phyloP scores from a whole-genome alignment of 2,329 filamentous ascomycete genomes.

The Sporothrix inflata region DNA sequence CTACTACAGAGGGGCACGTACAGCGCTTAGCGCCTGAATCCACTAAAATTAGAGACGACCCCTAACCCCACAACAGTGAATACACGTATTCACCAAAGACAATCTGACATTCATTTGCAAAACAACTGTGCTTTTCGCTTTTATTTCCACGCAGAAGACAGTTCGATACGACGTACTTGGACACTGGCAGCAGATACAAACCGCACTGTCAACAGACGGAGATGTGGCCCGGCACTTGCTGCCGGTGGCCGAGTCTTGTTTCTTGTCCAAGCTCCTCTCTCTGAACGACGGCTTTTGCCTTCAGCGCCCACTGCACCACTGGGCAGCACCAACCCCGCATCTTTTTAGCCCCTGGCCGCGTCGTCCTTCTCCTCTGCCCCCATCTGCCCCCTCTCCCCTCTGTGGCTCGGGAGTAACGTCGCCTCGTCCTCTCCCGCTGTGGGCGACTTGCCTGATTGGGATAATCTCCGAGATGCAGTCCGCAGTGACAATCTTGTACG shows the following conservation, averaged over 20 bases:
- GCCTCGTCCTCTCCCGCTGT: neutral
- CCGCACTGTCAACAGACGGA: neutral
- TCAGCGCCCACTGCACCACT: neutral
- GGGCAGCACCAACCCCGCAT: slow-evolving; percentile 12
- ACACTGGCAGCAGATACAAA: too few relatives aligned
- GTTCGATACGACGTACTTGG: too few relatives aligned
- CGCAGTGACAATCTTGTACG: too few relatives aligned
- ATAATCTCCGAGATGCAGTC: neutral
- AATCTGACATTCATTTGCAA: too few relatives aligned
- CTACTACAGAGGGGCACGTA: neutral
- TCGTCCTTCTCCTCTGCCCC: too few relatives aligned
- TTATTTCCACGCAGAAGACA: too few relatives aligned
- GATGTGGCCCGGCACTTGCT: neutral
- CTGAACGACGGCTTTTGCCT: too few relatives aligned
- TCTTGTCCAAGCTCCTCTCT: neutral
- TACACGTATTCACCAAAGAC: neutral
- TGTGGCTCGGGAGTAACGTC: neutral
- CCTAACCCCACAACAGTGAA: neutral
- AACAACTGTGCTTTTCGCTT: too few relatives aligned
- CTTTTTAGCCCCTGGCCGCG: neutral
- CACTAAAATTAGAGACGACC: neutral
- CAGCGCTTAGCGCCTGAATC: neutral
- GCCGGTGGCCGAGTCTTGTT: neutral
- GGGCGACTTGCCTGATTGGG: neutral
- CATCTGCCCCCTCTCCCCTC: neutral